Percentiles rank a stretch among this genome's conserved stretches.
These are phyloP conservation scores for Cubamyces sp. DNA, from an alignment of 768 basidiomycete species.

Conservation along the genomic window DNA sequence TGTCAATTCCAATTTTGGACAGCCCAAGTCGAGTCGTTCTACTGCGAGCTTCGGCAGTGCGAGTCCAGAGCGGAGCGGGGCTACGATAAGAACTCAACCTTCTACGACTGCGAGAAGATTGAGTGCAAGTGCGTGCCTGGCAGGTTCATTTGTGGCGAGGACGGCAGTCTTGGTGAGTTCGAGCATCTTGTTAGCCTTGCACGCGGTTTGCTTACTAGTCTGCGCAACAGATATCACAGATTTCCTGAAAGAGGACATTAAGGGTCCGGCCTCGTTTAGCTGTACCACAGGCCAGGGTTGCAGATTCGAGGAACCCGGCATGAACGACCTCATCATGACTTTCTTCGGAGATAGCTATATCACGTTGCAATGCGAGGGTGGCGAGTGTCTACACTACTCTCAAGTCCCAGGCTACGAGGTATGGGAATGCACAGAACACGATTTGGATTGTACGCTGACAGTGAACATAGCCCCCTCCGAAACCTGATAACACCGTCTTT, in stretches of 20 bases:
- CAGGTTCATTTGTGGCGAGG: slow-evolving; percentile 93
- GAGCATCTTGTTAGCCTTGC: background rate
- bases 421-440: slow-evolving; percentile 28
- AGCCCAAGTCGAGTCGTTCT: slow-evolving; percentile 92
- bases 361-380: slow-evolving; percentile 82
- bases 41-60: slow-evolving; percentile 85
- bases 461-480: slow-evolving; percentile 62
- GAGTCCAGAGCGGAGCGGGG: slow-evolving; percentile 48
- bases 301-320: slow-evolving; percentile 92
- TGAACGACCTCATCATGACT: slow-evolving; percentile 93
- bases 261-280: slow-evolving; percentile 86
- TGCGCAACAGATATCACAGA: slow-evolving; percentile 80
- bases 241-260: slow-evolving; percentile 87
- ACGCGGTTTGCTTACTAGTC: background rate
- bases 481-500: slow-evolving; percentile 83
- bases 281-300: slow-evolving; percentile 77
- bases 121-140: slow-evolving; percentile 93
- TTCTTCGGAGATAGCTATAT: slow-evolving; percentile 94
- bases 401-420: slow-evolving; percentile 94
- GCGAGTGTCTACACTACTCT: slow-evolving; percentile 92
- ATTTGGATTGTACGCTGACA: background rate
- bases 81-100: slow-evolving; percentile 71
- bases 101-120: slow-evolving; percentile 82
- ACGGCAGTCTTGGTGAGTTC: slow-evolving; percentile 87
- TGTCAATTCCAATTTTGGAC: slow-evolving; percentile 99